A percentile compares a stretch with the other conserved stretches of the same genome.
These are phyloP conservation scores for Starmerella davenportii DNA, from an alignment of 805 yeast species.

Conservation along the genomic window DNA sequence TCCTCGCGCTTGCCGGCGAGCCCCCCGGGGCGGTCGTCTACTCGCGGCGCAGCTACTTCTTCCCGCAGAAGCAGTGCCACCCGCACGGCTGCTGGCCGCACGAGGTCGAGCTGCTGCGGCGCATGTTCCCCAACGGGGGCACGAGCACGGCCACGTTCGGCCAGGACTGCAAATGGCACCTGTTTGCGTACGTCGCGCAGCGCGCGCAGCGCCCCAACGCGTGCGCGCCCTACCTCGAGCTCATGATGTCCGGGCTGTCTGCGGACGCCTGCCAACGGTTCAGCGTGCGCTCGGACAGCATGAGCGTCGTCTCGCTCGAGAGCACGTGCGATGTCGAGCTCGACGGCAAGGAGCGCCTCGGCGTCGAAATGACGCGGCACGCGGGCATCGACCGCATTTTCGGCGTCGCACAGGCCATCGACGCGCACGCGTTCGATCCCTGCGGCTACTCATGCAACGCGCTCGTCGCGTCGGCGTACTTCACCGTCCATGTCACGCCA, in stretches of 20 bases:
- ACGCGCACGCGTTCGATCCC: slow-evolving; percentile 81
- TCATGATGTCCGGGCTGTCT: background rate
- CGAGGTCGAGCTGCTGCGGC: slow-evolving; percentile 55
- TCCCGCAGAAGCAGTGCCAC: slow-evolving; percentile 65
- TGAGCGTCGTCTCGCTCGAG: slow-evolving; percentile 19
- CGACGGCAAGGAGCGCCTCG: background rate
- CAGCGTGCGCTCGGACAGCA: background rate
- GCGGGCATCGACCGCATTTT: slow-evolving; percentile 50
- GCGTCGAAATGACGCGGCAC: slow-evolving; percentile 36
- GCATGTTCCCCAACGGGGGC: slow-evolving; percentile 29
- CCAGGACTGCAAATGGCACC: background rate
- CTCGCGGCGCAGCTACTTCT: slow-evolving; percentile 83
- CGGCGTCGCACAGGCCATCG: slow-evolving; percentile 31
- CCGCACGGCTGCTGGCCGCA: slow-evolving; percentile 74
- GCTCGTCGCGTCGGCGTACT: slow-evolving; percentile 39
- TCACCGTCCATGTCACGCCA: slow-evolving; percentile 86
- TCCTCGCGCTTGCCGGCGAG: slow-evolving; percentile 31
- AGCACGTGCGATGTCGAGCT: slow-evolving; percentile 1
- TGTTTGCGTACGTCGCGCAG: background rate
- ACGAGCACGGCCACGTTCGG: background rate
- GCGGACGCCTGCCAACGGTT: background rate
- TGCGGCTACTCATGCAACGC: slow-evolving; percentile 92
- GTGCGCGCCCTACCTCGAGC: background rate
- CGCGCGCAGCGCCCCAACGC: background rate
- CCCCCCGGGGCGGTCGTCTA: slow-evolving; percentile 43